Base-by-base conservation (phyloP, 148 eudicot species). In the Silene uniflora region DNA sequence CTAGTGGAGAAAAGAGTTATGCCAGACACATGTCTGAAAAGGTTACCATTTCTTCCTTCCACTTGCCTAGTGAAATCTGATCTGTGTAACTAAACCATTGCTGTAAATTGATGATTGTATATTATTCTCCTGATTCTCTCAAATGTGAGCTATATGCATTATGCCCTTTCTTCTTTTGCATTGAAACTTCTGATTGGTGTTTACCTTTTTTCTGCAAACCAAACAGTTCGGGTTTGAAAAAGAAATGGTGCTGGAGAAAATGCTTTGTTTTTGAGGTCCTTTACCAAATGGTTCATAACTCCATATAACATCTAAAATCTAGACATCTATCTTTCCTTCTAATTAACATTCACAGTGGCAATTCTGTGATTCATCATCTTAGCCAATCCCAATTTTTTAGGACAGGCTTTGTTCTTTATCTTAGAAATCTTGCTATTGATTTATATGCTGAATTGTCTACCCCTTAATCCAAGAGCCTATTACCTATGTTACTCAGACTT, bases 1-100 rank as follows among this genome's bases (percentile, higher is more conserved):
- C 92, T 75, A 89, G 80, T 67, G 99, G 99, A 67, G 83, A 87
- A 73, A 85, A 78, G 80, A 88, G 74, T 44, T 85, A 91, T 89
- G 99, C 99, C 67, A 67, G 89, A 46, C 83, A 85, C 79, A 90
- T 92, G 78, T 92, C 99, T 73, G 93, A 92, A 29, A 87, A 90
- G 92, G 98, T 94, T 47, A 55, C 64, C 42, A n/a, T 54, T 66
- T 76, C 60, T 62, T 13, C 70, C 49, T 24, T 66, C 27, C 70
- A 25, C 6, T 65, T 80, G 62, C 47, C 49, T 18, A 7, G 21
- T 9, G 44, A 29, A 29, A 19, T 56, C 32, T 1, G 10, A 10
- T 67, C 22, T 39, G 11, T 32, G 23, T 4, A 47, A 23, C 16
- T n/a, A 6, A 68, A 21, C 55, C 52, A 44, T 68, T 29, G 42